phyloP scores from a whole-genome alignment of 805 yeast species.

The Saccharomycopsis fodiens region DNA sequence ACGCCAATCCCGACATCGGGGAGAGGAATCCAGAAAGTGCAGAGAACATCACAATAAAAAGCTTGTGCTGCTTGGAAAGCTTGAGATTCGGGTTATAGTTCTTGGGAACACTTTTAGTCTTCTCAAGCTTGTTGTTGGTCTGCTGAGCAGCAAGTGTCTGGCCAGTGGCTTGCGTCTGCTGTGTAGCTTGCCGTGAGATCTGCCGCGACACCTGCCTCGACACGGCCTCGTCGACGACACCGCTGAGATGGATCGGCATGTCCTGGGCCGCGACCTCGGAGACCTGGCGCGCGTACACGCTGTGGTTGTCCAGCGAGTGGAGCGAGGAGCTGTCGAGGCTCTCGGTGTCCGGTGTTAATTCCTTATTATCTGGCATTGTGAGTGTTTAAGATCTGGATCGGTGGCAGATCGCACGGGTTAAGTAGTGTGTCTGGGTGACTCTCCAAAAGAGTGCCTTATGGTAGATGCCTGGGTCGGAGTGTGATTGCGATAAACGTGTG shows the following conservation, averaged over 20 bases:
- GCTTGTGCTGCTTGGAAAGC: conserved; percentile 1
- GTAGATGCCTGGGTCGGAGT: no score
- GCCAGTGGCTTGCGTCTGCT: neutral
- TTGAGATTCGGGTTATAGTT: conserved; percentile 19
- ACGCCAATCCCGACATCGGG: conserved; percentile 37
- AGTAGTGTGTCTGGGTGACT: no score
- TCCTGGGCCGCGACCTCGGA: conserved; percentile 15
- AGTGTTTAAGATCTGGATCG: no score
- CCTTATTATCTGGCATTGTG: no score
- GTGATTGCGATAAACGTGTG: no score
- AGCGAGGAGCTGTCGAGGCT: no score
- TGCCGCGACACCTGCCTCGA: conserved; percentile 7
- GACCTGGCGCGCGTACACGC: conserved; percentile 1
- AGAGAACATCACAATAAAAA: conserved; percentile 28
- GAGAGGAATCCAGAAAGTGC: conserved; percentile 37
- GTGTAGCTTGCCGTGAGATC: neutral
- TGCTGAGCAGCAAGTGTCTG: no score
- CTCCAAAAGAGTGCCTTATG: no score
- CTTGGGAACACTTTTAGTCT: conserved; percentile 13
- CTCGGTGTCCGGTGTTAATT: no score
- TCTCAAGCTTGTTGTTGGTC: neutral
- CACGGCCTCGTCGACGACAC: conserved; percentile 19
- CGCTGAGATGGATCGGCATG: conserved; percentile 13
- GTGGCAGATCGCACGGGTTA: no score
- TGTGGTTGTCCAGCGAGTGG: no score